These are phyloP conservation scores for Lignosus rhinocerotis DNA, from an alignment of 1,284 basidiomycete genomes.

Conservation along the genomic window DNA sequence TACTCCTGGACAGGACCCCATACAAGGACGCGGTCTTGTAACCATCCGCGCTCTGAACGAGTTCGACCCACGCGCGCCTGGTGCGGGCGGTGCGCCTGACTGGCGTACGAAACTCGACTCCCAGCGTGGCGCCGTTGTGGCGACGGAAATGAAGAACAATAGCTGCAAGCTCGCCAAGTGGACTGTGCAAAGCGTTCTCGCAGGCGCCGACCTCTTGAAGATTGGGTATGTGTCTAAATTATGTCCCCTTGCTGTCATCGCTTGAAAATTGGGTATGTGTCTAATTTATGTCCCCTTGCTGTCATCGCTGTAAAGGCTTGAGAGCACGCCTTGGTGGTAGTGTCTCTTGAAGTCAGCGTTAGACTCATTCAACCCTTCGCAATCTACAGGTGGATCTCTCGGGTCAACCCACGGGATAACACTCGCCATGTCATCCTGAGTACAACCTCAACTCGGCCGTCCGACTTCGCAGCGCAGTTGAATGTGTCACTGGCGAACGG, in stretches of 20 bases:
- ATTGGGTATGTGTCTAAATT: conserved; percentile 71
- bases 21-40: conserved; percentile 77
- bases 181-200: conserved; percentile 94
- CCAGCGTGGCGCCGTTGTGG: conserved; percentile 96
- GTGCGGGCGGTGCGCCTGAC: conserved; percentile 92
- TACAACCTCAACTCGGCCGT: conserved; percentile 92
- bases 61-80: conserved; percentile 91
- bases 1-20: conserved; percentile 62
- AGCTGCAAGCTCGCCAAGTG: conserved; percentile 97
- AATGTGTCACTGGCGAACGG: conserved; percentile 96
- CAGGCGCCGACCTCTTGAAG: conserved; percentile 97
- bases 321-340: not conserved
- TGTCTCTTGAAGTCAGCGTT: not conserved
- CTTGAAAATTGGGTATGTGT: conserved; percentile 90
- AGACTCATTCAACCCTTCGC: not conserved
- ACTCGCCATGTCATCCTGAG: conserved; percentile 95
- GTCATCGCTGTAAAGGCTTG: not conserved
- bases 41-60: conserved; percentile 97
- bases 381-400: conserved; percentile 79
- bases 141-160: conserved; percentile 99
- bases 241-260: not conserved
- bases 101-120: conserved; percentile 97
- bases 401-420: conserved; percentile 91
- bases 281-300: not conserved
- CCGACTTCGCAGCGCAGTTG: conserved; percentile 93